Evolutionary conservation across 352 stramenopile species (phyloP), one percentile per base, ranked within the genome.

Genomic region (Phytophthora macrochlamydospora): DNA sequence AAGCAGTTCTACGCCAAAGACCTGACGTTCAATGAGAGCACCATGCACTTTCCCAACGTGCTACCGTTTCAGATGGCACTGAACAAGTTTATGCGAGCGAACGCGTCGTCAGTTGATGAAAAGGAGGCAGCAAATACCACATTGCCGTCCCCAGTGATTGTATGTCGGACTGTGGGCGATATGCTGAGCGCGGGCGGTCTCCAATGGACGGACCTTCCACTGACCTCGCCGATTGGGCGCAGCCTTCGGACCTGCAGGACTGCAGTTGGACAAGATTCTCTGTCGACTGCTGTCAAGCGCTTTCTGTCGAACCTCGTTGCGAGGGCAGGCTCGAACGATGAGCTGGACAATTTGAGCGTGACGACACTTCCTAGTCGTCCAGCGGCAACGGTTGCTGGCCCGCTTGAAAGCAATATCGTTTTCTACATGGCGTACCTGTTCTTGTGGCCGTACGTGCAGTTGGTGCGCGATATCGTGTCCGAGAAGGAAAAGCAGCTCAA

Each of bases 401-500:
- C 66, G n/a, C 53, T 91, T 0, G 83, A 92, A n/a, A 59, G 55
- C 37, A 85, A 79, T 51, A 93, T 95, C 51, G 75, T 94, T 2
- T 76, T 93, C 30, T 93, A 78, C 51, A 76, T 92, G 60, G 72
- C 69, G 24, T 94, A 94, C 32, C 40, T 93, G 9, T 95, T 94
- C 51, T 51, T 98, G 51, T 98, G 92, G 77, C 92, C 93, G 5
- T 96, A 91, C 44, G 85, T 79, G 14, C 83, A 87, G 4, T 71
- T 98, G 40, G 78, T 97, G 49, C 90, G 91, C 33, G 81, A 92
- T 35, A 73, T 97, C 18, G 90, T 98, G 37, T 62, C 83, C 35
- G 93, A 98, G 45, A 98, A 98, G 64, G 93, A 98, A 72, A 91
- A 83, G 46, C 81, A 93, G 57, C 68, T 97, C 33, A 93, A 94